Conservation (phyloP, 768 basidiomycete genomes). For the Leccinum variicolor region DNA sequence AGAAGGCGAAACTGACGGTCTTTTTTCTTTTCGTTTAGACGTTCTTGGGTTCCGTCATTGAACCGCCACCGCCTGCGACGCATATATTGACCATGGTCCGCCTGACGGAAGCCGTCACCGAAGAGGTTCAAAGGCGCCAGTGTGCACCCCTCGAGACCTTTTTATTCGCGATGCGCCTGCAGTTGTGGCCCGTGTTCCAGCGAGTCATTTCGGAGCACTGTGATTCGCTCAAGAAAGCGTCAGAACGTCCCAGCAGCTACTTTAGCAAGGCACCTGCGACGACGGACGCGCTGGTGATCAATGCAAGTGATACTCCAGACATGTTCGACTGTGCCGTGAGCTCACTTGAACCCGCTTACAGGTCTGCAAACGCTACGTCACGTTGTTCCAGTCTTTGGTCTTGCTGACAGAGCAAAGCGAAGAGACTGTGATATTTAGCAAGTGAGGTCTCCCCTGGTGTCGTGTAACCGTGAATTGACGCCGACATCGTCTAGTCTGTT, state of each 20-base stretch:
- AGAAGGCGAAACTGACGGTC: background rate
- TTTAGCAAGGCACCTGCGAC: slow-evolving; percentile 59
- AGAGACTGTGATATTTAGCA: slow-evolving; percentile 95
- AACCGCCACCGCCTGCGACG: slow-evolving; percentile 69
- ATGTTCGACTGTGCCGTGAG: background rate
- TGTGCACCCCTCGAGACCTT: slow-evolving; percentile 81
- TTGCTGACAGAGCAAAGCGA: slow-evolving; percentile 79
- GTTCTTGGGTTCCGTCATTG: slow-evolving; percentile 66
- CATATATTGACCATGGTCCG: slow-evolving; percentile 90
- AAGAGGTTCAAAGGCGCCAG: slow-evolving; percentile 71
- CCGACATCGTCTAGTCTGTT: slow-evolving; percentile 52
- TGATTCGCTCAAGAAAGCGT: slow-evolving; percentile 77
- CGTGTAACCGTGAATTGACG: background rate
- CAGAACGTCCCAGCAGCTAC: slow-evolving; percentile 66
- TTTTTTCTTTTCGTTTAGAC: slow-evolving; percentile 37
- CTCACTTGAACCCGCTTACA: slow-evolving; percentile 14
- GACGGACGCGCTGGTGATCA: slow-evolving; percentile 65
- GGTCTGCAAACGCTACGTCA: slow-evolving; percentile 77
- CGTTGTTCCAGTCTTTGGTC: slow-evolving; percentile 80
- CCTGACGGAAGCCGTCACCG: slow-evolving; percentile 75
- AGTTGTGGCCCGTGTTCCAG: slow-evolving; percentile 94
- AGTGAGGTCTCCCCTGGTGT: slow-evolving; percentile 49
- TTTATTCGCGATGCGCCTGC: slow-evolving; percentile 74
- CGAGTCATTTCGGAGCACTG: slow-evolving; percentile 83
- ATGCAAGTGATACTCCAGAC: slow-evolving; percentile 38